Evolutionary conservation across 306 rosid species (phyloP).

Genomic region (Acacia melanoxylon): DNA sequence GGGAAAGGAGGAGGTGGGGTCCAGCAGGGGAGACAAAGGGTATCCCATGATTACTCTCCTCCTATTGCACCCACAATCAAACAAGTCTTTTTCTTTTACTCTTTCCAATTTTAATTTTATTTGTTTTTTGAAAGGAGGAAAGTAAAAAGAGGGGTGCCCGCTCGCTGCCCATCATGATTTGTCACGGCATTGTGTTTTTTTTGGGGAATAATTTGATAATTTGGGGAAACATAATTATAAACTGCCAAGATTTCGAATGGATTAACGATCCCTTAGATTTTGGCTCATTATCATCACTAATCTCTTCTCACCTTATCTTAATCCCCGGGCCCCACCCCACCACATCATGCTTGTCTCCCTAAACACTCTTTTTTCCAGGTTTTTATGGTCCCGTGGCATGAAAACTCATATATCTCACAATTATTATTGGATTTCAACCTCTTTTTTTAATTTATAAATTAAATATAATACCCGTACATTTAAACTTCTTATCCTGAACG

Average conservation of each 20-base stretch:
- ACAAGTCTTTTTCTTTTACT: background rate
- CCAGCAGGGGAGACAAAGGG: conserved; percentile 69
- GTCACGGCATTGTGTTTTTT: background rate
- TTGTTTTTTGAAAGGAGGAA: background rate
- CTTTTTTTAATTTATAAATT: background rate
- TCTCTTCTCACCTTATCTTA: conserved; percentile 37
- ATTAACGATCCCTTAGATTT: conserved; percentile 35
- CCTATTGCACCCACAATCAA: conserved; percentile 39
- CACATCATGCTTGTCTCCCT: background rate
- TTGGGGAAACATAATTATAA: conserved; percentile 42
- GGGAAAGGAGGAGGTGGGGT: conserved; percentile 44
- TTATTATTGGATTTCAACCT: background rate
- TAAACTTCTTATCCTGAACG: no score
- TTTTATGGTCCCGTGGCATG: no score
- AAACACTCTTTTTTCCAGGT: background rate
- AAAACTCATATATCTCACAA: background rate
- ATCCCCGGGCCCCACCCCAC: conserved; percentile 30
- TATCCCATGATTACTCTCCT: conserved; percentile 75
- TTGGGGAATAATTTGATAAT: conserved; percentile 26
- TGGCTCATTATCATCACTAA: conserved; percentile 48
- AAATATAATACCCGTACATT: no score
- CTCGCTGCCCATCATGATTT: conserved; percentile 32
- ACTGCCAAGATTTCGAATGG: conserved; percentile 34
- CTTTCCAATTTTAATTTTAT: background rate
- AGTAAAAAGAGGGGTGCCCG: conserved; percentile 4